These are phyloP conservation scores for Kockovaella imperatae DNA, from an alignment of 768 basidiomycete genomes.

Conservation along the genomic window DNA sequence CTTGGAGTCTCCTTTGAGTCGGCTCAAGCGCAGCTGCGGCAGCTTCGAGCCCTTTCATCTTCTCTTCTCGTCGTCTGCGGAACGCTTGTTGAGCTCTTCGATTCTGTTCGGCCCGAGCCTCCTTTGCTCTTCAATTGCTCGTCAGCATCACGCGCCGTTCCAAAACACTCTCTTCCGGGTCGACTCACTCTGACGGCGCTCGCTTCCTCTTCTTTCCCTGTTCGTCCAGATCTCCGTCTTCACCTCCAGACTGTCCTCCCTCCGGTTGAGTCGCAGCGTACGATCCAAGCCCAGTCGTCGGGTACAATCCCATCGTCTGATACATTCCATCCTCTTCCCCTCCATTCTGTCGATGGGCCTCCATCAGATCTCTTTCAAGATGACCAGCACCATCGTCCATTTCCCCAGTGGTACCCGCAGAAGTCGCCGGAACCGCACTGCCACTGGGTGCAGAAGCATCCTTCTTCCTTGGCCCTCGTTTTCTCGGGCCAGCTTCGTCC, in stretches of 20 bases:
- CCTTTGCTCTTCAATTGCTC: neutral
- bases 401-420: neutral
- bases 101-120: slow-evolving; percentile 75
- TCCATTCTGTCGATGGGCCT: neutral
- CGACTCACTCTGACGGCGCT: too few species aligned
- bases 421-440: too few species aligned
- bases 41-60: slow-evolving; percentile 33
- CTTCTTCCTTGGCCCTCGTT: neutral
- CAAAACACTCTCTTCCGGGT: too few species aligned
- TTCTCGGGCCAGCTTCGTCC: slow-evolving; percentile 15
- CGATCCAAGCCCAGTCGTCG: too few species aligned
- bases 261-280: too few species aligned
- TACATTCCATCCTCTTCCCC: neutral
- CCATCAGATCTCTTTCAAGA: neutral
- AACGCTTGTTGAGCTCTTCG: slow-evolving; percentile 89
- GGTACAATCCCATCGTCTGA: neutral
- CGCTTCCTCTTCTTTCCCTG: too few species aligned
- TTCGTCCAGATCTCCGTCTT: too few species aligned
- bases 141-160: too few species aligned
- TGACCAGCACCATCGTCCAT: neutral
- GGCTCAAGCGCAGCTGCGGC: slow-evolving; percentile 21
- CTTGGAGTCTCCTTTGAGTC: slow-evolving; percentile 11
- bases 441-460: neutral
- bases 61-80: slow-evolving; percentile 67
- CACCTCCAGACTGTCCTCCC: too few species aligned